Conservation (phyloP, 352 stramenopile species). For the Globisporangium heterothallicum region DNA sequence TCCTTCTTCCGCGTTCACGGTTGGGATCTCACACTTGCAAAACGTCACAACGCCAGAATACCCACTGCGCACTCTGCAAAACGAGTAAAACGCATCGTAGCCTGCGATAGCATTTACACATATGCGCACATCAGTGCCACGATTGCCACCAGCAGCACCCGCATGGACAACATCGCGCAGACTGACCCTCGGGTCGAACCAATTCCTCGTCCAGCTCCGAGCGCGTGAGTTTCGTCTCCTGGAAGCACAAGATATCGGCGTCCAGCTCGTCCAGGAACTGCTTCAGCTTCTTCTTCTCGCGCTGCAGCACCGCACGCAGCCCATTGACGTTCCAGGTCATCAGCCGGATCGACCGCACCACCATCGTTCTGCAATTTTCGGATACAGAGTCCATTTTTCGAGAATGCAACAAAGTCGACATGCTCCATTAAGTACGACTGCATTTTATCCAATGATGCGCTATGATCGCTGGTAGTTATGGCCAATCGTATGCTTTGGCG, state of each 20-base stretch:
- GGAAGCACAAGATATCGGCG: slow-evolving; percentile 76
- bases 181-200: slow-evolving; percentile 39
- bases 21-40: slow-evolving; percentile 39
- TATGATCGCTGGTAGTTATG: background rate
- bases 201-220: slow-evolving; percentile 77
- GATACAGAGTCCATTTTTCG: too few relatives aligned
- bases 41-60: slow-evolving; percentile 84
- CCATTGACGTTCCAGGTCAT: slow-evolving; percentile 88
- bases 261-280: slow-evolving; percentile 51
- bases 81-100: slow-evolving; percentile 84
- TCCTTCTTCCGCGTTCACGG: slow-evolving; percentile 63
- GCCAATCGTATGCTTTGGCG: slow-evolving; percentile 34
- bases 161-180: background rate
- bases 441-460: slow-evolving; percentile 5
- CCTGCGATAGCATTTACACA: slow-evolving; percentile 25
- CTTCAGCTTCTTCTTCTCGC: slow-evolving; percentile 38
- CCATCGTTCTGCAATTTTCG: too few relatives aligned
- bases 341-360: slow-evolving; percentile 31
- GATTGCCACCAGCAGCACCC: background rate
- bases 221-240: slow-evolving; percentile 85
- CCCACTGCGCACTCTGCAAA: slow-evolving; percentile 51
- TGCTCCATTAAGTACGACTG: too few relatives aligned
- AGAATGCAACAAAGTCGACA: too few relatives aligned
- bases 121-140: too few relatives aligned
- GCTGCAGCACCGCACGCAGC: slow-evolving; percentile 67